These are phyloP conservation scores for Lachancea quebecensis DNA, from an alignment of 805 yeast species.

Conservation along the genomic window DNA sequence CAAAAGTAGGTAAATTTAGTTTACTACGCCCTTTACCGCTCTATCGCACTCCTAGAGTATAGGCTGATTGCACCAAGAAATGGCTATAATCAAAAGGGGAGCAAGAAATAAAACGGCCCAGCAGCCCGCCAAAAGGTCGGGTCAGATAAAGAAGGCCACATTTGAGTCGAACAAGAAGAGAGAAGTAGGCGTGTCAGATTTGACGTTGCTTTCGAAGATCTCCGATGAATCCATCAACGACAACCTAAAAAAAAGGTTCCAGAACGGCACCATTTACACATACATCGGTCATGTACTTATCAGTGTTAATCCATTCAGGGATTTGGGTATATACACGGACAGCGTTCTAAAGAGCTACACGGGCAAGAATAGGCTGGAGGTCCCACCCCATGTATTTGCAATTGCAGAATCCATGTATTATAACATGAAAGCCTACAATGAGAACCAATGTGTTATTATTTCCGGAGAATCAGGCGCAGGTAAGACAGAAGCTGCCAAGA, in stretches of 20 bases:
- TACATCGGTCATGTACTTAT: constrained; percentile 92
- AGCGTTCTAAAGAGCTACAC: constrained; percentile 67
- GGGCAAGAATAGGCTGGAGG: constrained; percentile 92
- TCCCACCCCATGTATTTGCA: constrained; percentile 96
- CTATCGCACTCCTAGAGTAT: too few species aligned
- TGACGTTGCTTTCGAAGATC: constrained; percentile 81
- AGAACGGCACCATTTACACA: constrained; percentile 84
- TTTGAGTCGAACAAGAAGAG: constrained; percentile 83
- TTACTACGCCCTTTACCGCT: too few species aligned
- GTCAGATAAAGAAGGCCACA: constrained; percentile 74
- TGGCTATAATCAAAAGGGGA: constrained; percentile 78
- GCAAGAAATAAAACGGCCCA: constrained; percentile 48
- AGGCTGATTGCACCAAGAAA: constrained; percentile 17
- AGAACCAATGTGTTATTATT: constrained; percentile 93
- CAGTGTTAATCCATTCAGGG: constrained; percentile 94
- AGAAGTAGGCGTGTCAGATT: constrained; percentile 97
- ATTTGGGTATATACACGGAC: constrained; percentile 89
- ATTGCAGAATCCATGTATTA: constrained; percentile 97
- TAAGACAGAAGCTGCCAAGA: constrained; percentile 95
- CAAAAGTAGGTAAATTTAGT: too few species aligned
- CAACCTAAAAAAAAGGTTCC: constrained; percentile 80
- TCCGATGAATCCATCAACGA: constrained; percentile 90
- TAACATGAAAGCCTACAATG: constrained; percentile 87
- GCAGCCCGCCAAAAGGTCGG: constrained; percentile 49
- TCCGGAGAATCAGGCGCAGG: constrained; percentile 99